Base-by-base conservation (phyloP, 78 protist species). In the Dictyostelium firmibasis region DNA sequence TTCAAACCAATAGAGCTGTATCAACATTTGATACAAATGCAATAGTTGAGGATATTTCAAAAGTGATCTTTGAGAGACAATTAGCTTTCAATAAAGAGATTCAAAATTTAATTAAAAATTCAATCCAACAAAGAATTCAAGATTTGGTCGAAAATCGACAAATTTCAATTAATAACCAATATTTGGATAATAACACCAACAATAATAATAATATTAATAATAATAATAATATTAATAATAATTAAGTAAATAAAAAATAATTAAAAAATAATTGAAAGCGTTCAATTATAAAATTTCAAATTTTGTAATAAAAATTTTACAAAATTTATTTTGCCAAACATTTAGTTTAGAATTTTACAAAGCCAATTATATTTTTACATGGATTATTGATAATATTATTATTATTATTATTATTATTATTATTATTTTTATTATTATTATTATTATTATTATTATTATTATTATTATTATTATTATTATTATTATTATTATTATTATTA, bases 101-200 rank as follows among this genome's bases (percentile, higher is more conserved):
- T 20, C 85, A 89, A 69, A 41, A 60, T 36, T 25, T 89, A n/a
- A 69, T 89, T n/a, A 78, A 69, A 33, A 41, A 44, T 11, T 81
- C 94, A 67, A 89, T 89, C 69, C 85, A 89, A 36, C 53, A 35
- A 33, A 89, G 82, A 81, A 81, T 89, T 33, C 81, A 89, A 81
- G 53, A 74, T 13, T 64, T 87, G 27, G 57, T 87, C 27, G 35
- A 76, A 78, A 53, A 77, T 41, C 60, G 67, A 29, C 38, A 78
- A 43, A 36, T 87, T 50, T 78, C 84, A 41, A 60, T 87, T 33
- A 53, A n/a, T 62, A 41, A 76, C 25, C 72, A 25, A 25, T 16
- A 72, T 31, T 8, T 25, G 13, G 27, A 50, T 57, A 53, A 69
- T 44, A 62, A 67, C 29, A 88, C 79, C 29, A 89, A 89, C 16